Percentiles rank a stretch among this genome's conserved stretches.
Evolutionary conservation across 371 early-diverging fungal species (phyloP).

Genomic region (Sporodiniella umbellata): DNA sequence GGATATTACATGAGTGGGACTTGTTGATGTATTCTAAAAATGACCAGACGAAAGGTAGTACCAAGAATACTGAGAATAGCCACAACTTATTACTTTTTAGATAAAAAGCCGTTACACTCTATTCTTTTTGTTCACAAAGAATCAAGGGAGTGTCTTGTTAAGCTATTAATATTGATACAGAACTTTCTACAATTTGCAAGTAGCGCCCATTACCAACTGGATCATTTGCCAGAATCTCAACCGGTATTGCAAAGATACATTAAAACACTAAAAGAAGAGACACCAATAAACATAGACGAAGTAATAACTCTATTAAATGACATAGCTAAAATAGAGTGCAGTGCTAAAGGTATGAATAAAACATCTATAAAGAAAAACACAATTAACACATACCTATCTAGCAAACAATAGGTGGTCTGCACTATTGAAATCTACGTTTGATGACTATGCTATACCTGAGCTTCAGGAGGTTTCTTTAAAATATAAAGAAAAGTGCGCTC

Average conservation of each 20-base stretch:
- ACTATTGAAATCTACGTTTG: slow-evolving; percentile 13
- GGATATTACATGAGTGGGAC: slow-evolving; percentile 39
- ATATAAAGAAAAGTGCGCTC: slow-evolving; percentile 30
- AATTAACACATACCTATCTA: neutral
- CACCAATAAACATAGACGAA: slow-evolving; percentile 25
- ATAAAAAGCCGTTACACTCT: slow-evolving; percentile 21
- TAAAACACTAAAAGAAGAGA: slow-evolving; percentile 17
- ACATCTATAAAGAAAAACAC: neutral
- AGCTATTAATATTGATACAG: slow-evolving; percentile 26
- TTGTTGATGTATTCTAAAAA: slow-evolving; percentile 29
- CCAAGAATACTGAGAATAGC: neutral
- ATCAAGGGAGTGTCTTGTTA: slow-evolving; percentile 18
- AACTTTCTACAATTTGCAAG: slow-evolving; percentile 28
- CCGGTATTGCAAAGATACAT: slow-evolving; percentile 24
- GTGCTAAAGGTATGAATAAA: slow-evolving; percentile 10
- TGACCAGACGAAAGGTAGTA: slow-evolving; percentile 25
- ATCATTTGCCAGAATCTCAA: slow-evolving; percentile 23
- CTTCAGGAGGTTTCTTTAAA: slow-evolving; percentile 21
- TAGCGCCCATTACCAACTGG: slow-evolving; percentile 23
- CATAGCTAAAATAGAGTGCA: slow-evolving; percentile 9
- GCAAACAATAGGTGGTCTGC: slow-evolving; percentile 17
- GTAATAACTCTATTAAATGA: slow-evolving; percentile 27
- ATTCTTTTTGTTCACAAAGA: slow-evolving; percentile 30
- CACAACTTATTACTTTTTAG: neutral
- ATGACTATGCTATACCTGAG: slow-evolving; percentile 2